Evolutionary conservation across 2,329 filamentous ascomycete species (phyloP).

Genomic region (Fusarium musae): DNA sequence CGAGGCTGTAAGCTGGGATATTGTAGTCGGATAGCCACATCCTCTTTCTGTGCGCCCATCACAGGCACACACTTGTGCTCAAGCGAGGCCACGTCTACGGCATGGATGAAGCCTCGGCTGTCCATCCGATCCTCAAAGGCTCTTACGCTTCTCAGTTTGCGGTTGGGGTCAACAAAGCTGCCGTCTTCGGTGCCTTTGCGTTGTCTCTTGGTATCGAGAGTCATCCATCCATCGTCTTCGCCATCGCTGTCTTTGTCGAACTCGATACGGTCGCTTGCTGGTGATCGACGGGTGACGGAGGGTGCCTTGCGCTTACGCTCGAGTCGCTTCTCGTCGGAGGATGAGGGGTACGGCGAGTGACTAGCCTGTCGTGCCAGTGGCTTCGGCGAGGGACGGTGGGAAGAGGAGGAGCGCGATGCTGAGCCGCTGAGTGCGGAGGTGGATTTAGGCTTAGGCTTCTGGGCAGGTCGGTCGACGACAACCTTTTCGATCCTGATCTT

Average conservation of each 20-base stretch:
- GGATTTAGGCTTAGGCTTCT: slow-evolving; percentile 52
- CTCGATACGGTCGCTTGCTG: slow-evolving; percentile 60
- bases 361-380: slow-evolving; percentile 54
- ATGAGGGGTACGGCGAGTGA: slow-evolving; percentile 56
- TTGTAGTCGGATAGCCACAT: slow-evolving; percentile 75
- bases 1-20: slow-evolving; percentile 81
- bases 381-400: slow-evolving; percentile 55
- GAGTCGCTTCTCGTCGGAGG: slow-evolving; percentile 51
- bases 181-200: slow-evolving; percentile 56
- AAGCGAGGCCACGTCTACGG: slow-evolving; percentile 65
- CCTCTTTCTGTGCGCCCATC: slow-evolving; percentile 61
- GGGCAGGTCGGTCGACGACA: slow-evolving; percentile 53
- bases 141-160: slow-evolving; percentile 57
- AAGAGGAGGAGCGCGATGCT: slow-evolving; percentile 49
- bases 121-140: slow-evolving; percentile 58
- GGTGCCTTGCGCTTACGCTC: slow-evolving; percentile 63
- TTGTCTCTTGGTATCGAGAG: slow-evolving; percentile 59
- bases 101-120: slow-evolving; percentile 65
- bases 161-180: slow-evolving; percentile 58
- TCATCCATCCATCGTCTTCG: slow-evolving; percentile 65
- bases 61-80: slow-evolving; percentile 62
- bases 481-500: slow-evolving; percentile 65
- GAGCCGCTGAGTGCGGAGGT: slow-evolving; percentile 46
- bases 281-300: slow-evolving; percentile 53
- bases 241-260: slow-evolving; percentile 64